These are phyloP conservation scores for Penicillium oxalicum DNA, from an alignment of 2,329 filamentous ascomycete species.

Conservation along the genomic window DNA sequence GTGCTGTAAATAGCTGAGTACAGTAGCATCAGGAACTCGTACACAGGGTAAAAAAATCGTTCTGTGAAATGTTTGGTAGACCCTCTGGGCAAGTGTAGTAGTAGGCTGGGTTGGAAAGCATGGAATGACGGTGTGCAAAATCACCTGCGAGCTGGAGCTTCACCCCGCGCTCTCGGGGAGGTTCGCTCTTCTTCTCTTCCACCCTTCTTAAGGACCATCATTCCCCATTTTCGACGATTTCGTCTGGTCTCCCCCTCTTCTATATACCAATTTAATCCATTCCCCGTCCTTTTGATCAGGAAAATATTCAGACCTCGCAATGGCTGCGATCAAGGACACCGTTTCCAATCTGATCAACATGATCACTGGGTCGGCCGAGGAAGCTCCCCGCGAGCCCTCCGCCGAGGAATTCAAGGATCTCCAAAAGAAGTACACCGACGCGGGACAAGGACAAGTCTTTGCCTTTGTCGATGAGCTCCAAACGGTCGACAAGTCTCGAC, in stretches of 20 bases:
- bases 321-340: conserved; percentile 40
- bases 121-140: conserved; percentile 15
- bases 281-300: no score
- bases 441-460: conserved; percentile 76
- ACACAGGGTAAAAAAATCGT: no score
- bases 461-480: conserved; percentile 78
- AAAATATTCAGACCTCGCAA: conserved; percentile 14
- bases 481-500: conserved; percentile 63
- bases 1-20: neutral
- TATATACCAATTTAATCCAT: no score
- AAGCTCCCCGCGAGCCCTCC: conserved; percentile 47
- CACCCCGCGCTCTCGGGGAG: conserved; percentile 23
- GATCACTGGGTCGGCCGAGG: conserved; percentile 37
- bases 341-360: conserved; percentile 47
- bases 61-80: no score
- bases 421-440: conserved; percentile 65
- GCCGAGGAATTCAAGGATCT: conserved; percentile 62
- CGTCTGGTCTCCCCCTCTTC: neutral
- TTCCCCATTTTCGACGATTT: neutral
- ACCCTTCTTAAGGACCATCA: neutral
- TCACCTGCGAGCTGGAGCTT: conserved; percentile 17
- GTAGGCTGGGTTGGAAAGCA: neutral
- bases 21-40: no score
- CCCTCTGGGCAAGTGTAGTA: no score
- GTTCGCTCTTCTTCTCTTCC: conserved; percentile 8